Percentiles rank a stretch among this genome's conserved stretches.
These are phyloP conservation scores for Trichosanthes truncata DNA, from an alignment of 306 rosid genomes.

Conservation along the genomic window DNA sequence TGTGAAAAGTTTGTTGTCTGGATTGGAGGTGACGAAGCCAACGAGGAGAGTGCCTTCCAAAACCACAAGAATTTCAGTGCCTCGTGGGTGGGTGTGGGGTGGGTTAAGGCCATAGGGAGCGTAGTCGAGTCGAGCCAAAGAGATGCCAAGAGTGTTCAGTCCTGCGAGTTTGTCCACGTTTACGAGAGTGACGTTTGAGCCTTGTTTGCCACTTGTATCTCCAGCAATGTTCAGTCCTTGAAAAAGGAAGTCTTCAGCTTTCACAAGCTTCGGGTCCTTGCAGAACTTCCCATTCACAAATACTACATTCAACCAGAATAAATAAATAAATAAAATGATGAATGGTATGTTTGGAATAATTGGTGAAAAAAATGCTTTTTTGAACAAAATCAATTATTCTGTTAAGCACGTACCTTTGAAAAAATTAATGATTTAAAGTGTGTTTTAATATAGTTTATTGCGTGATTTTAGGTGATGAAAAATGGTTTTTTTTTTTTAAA, in stretches of 20 bases:
- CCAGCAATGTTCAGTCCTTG: neutral
- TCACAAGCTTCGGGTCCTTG: neutral
- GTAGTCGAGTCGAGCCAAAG: neutral
- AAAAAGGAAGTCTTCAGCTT: neutral
- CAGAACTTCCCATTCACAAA: slow-evolving; percentile 5
- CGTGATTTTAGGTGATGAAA: too few relatives aligned
- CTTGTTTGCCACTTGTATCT: neutral
- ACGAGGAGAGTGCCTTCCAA: neutral
- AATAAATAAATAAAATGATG: neutral
- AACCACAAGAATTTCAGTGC: neutral
- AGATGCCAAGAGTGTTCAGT: slow-evolving; percentile 9
- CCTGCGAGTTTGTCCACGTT: neutral
- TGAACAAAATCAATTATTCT: too few relatives aligned
- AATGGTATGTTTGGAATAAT: too few relatives aligned
- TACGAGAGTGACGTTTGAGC: neutral
- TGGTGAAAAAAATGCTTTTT: too few relatives aligned
- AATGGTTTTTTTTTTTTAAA: too few relatives aligned
- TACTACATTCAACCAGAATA: neutral
- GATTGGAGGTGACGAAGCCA: neutral
- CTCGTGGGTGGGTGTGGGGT: neutral
- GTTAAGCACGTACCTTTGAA: too few relatives aligned
- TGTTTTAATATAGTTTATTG: too few relatives aligned
- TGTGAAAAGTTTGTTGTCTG: neutral
- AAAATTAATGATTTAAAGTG: too few relatives aligned
- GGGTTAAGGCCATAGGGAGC: neutral